phyloP scores from a whole-genome alignment of 2,329 filamentous ascomycete genomes.

The Penicillium paneum region DNA sequence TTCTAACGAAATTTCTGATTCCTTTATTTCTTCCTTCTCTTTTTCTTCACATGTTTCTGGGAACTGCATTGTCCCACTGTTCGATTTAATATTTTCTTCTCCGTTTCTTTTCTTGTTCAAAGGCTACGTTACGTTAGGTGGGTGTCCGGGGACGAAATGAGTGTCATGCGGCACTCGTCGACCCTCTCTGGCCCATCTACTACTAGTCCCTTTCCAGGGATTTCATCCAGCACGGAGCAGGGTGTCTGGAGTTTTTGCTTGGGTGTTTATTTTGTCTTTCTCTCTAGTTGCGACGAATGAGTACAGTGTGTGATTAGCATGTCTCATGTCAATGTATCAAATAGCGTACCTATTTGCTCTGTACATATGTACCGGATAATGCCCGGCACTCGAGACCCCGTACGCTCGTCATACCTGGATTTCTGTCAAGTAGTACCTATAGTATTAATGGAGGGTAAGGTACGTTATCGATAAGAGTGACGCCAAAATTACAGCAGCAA shows the following conservation, averaged over 20 bases:
- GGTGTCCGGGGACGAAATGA: not conserved
- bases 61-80: not conserved
- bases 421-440: too few species aligned
- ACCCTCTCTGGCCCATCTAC: not conserved
- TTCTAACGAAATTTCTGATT: constrained; percentile 8
- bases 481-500: too few species aligned
- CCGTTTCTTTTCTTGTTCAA: constrained; percentile 2
- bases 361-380: too few species aligned
- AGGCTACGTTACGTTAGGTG: not conserved
- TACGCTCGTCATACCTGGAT: too few species aligned
- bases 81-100: constrained; percentile 2
- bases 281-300: constrained; percentile 8
- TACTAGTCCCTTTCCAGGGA: constrained; percentile 8
- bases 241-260: constrained; percentile 14
- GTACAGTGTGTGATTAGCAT: constrained; percentile 10
- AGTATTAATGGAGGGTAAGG: too few species aligned
- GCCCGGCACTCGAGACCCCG: too few species aligned
- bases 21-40: constrained; percentile 4
- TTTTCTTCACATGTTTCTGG: constrained; percentile 2
- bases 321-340: constrained; percentile 2
- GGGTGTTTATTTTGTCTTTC: constrained; percentile 8
- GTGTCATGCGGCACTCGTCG: not conserved
- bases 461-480: too few species aligned
- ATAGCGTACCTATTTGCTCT: not conserved
- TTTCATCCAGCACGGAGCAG: constrained; percentile 23